A percentile compares a stretch with the other conserved stretches of the same genome.
Conservation (phyloP, 371 early-diverging fungal genomes). For the Mycotypha africana region DNA sequence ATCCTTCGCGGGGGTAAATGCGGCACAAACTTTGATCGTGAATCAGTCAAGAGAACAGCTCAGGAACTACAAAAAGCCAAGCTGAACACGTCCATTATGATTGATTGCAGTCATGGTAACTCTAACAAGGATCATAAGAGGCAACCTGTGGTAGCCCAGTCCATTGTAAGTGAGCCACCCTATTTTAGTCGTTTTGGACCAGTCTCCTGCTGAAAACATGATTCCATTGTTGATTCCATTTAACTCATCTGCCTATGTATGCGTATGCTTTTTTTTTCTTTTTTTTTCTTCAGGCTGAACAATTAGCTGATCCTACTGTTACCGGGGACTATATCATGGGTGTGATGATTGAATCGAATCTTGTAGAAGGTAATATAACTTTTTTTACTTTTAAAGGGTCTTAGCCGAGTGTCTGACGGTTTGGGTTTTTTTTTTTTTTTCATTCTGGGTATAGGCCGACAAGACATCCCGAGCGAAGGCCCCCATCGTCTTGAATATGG, state of each 20-base stretch:
- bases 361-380: constrained; percentile 51
- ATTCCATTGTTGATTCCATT: too few species aligned
- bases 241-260: too few species aligned
- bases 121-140: constrained; percentile 70
- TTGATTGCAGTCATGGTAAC: constrained; percentile 94
- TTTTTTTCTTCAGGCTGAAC: constrained; percentile 19
- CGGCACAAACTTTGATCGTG: constrained; percentile 85
- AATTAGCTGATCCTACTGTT: constrained; percentile 31
- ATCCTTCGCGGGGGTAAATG: constrained; percentile 85
- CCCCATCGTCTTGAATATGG: constrained; percentile 64
- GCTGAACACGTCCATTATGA: constrained; percentile 69
- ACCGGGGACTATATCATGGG: constrained; percentile 65
- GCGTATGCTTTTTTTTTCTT: background rate
- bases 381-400: too few species aligned
- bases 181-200: too few species aligned
- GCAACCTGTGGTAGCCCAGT: constrained; percentile 77
- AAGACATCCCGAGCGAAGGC: constrained; percentile 59
- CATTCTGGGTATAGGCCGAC: constrained; percentile 35
- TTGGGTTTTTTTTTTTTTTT: background rate
- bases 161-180: constrained; percentile 38
- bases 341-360: constrained; percentile 82
- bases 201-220: too few species aligned
- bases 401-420: too few species aligned
- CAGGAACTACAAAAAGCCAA: constrained; percentile 62
- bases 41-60: constrained; percentile 57